phyloP scores from a whole-genome alignment of 768 basidiomycete genomes.

The Mycena metata region DNA sequence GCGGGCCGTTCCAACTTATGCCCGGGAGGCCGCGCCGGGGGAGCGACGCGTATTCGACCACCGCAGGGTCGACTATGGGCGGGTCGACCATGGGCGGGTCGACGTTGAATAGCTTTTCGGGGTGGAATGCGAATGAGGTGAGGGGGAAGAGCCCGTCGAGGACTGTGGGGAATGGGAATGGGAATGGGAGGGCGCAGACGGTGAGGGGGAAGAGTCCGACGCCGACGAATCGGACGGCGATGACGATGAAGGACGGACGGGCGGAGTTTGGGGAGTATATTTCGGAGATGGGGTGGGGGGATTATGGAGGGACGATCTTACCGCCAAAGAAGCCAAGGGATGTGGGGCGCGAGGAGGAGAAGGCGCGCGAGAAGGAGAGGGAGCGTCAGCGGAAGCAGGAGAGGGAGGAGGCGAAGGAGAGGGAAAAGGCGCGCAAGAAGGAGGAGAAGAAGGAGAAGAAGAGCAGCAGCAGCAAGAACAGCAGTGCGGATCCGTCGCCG shows the following conservation, averaged over 20 bases:
- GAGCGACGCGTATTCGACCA: slow-evolving; percentile 39
- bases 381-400: slow-evolving; percentile 28
- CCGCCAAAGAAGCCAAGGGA: slow-evolving; percentile 35
- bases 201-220: slow-evolving; percentile 27
- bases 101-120: slow-evolving; percentile 29
- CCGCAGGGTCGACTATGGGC: too few relatives aligned
- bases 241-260: slow-evolving; percentile 16
- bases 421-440: slow-evolving; percentile 26
- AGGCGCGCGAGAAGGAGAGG: slow-evolving; percentile 41
- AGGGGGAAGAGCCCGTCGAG: slow-evolving; percentile 35
- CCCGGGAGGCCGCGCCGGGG: slow-evolving; percentile 46
- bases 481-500: slow-evolving; percentile 17
- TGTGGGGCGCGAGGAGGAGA: slow-evolving; percentile 31
- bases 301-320: slow-evolving; percentile 30
- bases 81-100: too few relatives aligned
- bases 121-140: slow-evolving; percentile 44
- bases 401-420: slow-evolving; percentile 31
- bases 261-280: slow-evolving; percentile 35
- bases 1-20: slow-evolving; percentile 46
- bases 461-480: slow-evolving; percentile 16
- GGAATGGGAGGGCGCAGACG: slow-evolving; percentile 18
- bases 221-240: slow-evolving; percentile 21
- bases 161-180: neutral
- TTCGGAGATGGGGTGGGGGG: slow-evolving; percentile 34
- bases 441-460: slow-evolving; percentile 35